These are phyloP conservation scores for Blastomyces silverae DNA, from an alignment of 2,329 filamentous ascomycete genomes.

Conservation along the genomic window DNA sequence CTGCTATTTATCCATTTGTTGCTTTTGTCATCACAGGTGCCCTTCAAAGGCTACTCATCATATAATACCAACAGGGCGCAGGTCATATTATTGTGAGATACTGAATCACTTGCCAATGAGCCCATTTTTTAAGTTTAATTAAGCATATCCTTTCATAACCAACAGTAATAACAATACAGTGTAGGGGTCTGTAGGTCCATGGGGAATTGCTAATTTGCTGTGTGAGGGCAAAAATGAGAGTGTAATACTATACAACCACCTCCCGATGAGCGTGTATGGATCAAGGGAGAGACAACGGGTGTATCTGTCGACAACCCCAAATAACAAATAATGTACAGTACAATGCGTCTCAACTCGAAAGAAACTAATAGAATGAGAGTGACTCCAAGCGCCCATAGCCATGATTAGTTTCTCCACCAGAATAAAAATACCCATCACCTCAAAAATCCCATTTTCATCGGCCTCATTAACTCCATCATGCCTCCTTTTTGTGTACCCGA, in stretches of 20 bases:
- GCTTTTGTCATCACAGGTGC: not conserved
- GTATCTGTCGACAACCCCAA: not conserved
- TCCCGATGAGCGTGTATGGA: not conserved
- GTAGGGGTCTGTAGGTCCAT: not conserved
- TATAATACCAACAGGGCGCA: not conserved
- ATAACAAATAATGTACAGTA: not conserved
- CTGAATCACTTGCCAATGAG: not conserved
- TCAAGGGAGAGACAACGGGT: not conserved
- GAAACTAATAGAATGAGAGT: not conserved
- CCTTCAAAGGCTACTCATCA: not conserved
- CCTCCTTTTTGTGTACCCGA: not conserved
- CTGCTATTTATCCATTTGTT: not conserved
- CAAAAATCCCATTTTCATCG: not conserved
- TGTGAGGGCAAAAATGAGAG: not conserved
- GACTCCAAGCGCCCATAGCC: not conserved
- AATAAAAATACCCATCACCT: not conserved
- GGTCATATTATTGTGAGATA: not conserved
- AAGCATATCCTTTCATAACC: not conserved
- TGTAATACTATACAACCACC: not conserved
- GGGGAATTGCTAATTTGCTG: not conserved
- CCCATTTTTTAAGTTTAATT: too few species aligned
- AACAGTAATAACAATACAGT: conserved; percentile 1
- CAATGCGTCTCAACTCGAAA: not conserved
- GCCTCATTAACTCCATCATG: not conserved
- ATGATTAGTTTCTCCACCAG: not conserved